phyloP scores from a whole-genome alignment of 805 yeast genomes.

The Phaffomyces opuntiae region DNA sequence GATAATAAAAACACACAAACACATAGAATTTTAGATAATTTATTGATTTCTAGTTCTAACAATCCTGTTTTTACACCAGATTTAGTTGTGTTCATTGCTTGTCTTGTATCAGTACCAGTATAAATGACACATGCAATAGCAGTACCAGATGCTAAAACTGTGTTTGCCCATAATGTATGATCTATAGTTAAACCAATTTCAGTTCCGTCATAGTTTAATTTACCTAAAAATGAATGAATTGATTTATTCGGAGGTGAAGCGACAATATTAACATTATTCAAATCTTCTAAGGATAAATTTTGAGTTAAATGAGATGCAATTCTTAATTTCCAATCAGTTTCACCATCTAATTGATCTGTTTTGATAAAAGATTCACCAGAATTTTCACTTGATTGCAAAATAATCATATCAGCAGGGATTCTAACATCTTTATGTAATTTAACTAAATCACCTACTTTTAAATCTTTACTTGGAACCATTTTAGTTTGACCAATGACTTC shows the following conservation, averaged over 20 bases:
- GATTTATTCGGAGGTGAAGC: constrained; percentile 81
- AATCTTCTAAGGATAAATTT: constrained; percentile 39
- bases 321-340: constrained; percentile 96
- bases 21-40: constrained; percentile 81
- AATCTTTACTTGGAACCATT: constrained; percentile 47
- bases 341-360: constrained; percentile 98
- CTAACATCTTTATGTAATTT: constrained; percentile 73
- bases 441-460: constrained; percentile 84
- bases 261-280: constrained; percentile 49
- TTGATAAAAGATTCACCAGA: constrained; percentile 88
- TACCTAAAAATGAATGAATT: constrained; percentile 78
- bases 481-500: constrained; percentile 51
- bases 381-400: constrained; percentile 74
- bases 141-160: constrained; percentile 91
- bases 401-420: constrained; percentile 88
- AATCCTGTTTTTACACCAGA: constrained; percentile 86
- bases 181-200: constrained; percentile 71
- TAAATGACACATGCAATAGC: constrained; percentile 84
- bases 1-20: constrained; percentile 77
- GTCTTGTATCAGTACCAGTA: constrained; percentile 92
- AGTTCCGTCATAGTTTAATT: constrained; percentile 50
- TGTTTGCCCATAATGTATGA: constrained; percentile 96
- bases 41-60: constrained; percentile 85
- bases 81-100: constrained; percentile 84
- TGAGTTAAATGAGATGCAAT: constrained; percentile 74